Evolutionary conservation across 768 basidiomycete genomes (phyloP), one percentile per base, ranked within the genome.

Genomic region (Rhizopogon sp.): DNA sequence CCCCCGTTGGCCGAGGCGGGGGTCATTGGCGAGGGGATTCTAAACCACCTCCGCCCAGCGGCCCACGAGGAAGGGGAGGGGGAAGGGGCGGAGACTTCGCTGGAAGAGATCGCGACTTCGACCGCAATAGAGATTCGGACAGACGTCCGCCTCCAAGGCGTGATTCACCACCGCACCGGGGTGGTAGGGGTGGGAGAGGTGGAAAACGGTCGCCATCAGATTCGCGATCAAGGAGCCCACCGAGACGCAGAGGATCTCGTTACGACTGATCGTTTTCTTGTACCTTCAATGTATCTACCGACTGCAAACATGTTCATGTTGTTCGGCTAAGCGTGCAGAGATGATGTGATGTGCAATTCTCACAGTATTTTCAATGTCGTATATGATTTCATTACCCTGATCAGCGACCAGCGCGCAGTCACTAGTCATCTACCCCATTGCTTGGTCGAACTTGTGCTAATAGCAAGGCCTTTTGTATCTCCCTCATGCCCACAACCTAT

Each of bases 11-110:
- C 41, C 71, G 81, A 9, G 81, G 84, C 43, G 82, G 83, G 40
- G 87, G 87, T 1, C 87, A 88, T 67, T 90, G 87, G 86, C 77
- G 89, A 42, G 89, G 88, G 0, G 84, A 78, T 14, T 87, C 88
- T 1, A 79, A 83, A 60, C 74, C 74, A 1, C 74, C 75, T 6
- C 71, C 73, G 6, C 67, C 70, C 2, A 62, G 71, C 35, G 74
- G 74, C 28, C 70, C 72, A 29, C 72, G 80, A 35, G 74, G 80
- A 35, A 70, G 76, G 4, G 72, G 79, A 2, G 17, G 47, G 3
- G 75, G 79, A 31, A 60, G 67, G 50, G 37, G 63, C 29, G 65
- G 69, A 41, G 69, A 68, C 57, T 64, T 66, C 61, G 64, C 67
- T 45, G 71, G 66, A 44, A 63, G 74, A 46, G 70, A 72, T 40